Base-by-base conservation (phyloP, 2,329 filamentous ascomycete genomes). In the Diaporthe sp. region DNA sequence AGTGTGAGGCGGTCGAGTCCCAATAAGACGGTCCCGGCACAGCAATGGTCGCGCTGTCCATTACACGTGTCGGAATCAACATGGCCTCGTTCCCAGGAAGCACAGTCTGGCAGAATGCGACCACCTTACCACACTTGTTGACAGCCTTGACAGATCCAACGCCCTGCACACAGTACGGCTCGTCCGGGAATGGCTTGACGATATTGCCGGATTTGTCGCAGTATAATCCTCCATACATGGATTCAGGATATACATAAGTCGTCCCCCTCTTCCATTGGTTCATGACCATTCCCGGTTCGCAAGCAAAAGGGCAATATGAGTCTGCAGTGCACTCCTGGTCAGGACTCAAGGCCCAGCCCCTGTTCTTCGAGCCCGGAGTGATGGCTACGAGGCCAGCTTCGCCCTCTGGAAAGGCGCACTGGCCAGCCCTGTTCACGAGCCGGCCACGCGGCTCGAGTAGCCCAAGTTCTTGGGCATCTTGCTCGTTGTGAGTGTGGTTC, bases 81-180 rank as follows among this genome's bases (percentile, higher is more conserved):
- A 96, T 96, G 76, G 92, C 92, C 85, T 96, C 94, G 80, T 95
- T 93, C 68, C 94, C 94, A 25, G 94, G 94, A 76, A 95, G 84
- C 19, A 95, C 92, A 6, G 94, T 96, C 84, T 96, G 94, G 84
- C 94, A 96, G 84, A 94, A 94, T 3, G 94, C 91, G 73, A 95
- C 89, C 19, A 88, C 81, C 49, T 86, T 85, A 60, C 90, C 88
- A 77, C 89, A 90, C 79, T 92, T 92, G 86, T 95, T 96, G 76
- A 91, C 86, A 28, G 89, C 94, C 74, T 87, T 86, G 72, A 96
- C 88, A 10, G 91, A 82, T 58, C 92, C 93, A 28, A 90, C 91
- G 61, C 94, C 94, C 55, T 91, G 86, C 68, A 93, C 90, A 83
- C 94, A 96, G 84, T 94, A 93, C 6, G 91, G 90, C 80, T 91